These are phyloP conservation scores for Globisporangium lucens DNA, from an alignment of 352 stramenopile genomes.

Conservation along the genomic window DNA sequence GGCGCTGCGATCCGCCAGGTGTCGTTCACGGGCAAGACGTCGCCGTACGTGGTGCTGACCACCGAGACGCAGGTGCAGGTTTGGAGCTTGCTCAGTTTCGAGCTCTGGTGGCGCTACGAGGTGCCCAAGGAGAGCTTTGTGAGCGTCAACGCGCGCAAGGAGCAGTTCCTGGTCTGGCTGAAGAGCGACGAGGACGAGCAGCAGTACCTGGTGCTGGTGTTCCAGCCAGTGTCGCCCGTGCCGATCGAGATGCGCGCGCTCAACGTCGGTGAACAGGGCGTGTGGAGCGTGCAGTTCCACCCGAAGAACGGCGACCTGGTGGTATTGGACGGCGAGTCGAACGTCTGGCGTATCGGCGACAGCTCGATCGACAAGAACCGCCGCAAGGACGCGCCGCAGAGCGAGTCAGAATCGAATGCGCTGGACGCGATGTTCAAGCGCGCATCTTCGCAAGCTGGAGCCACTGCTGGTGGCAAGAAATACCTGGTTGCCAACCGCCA, in stretches of 20 bases:
- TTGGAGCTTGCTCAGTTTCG: constrained; percentile 66
- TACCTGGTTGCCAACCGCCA: constrained; percentile 16
- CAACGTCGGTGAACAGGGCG: constrained; percentile 19
- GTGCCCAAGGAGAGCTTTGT: constrained; percentile 38
- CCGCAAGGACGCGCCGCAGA: constrained; percentile 28
- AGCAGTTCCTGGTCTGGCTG: constrained; percentile 57
- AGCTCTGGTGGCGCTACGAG: constrained; percentile 72
- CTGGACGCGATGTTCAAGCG: constrained; percentile 46
- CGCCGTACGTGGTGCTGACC: constrained; percentile 62
- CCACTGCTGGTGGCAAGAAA: constrained; percentile 18
- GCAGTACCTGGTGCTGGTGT: constrained; percentile 50
- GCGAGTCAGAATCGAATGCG: constrained; percentile 35
- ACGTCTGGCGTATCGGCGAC: constrained; percentile 62
- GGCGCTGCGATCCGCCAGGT: constrained; percentile 50
- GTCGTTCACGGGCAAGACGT: constrained; percentile 52
- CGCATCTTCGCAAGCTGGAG: constrained; percentile 13
- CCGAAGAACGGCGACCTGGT: constrained; percentile 56
- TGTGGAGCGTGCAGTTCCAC: constrained; percentile 64
- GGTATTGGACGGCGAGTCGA: constrained; percentile 48
- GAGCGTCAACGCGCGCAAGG: constrained; percentile 28
- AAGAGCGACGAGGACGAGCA: constrained; percentile 8
- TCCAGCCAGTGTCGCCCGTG: constrained; percentile 45
- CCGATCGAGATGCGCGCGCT: constrained; percentile 47
- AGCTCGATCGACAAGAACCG: constrained; percentile 31
- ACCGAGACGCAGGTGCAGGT: constrained; percentile 62